Evolutionary conservation across 1,139 yeast species (phyloP), one percentile per base, ranked within the genome.

Genomic region (Diutina sp.): DNA sequence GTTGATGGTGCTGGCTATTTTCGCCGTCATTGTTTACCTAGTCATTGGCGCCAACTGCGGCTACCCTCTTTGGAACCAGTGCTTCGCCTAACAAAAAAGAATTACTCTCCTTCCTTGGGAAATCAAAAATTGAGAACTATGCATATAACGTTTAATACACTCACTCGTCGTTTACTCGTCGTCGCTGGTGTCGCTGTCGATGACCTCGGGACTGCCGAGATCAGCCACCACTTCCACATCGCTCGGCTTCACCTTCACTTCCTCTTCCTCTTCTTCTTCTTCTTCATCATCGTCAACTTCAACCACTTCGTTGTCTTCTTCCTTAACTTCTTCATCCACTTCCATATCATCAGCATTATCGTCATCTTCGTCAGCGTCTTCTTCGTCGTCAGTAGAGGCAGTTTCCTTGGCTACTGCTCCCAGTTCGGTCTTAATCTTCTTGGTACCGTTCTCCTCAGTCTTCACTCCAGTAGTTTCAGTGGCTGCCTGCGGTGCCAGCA

Each of bases 1-100:
- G 14, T 61, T 73, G 14, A 58, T 74, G 12, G 28, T 55, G 12
- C 59, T 56, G 1, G 58, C 67, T 0, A 71, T 67, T 5, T 62
- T 67, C 0, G 62, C 70, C 6, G 56, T 69, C 1, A 57, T 75
- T 16, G 21, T 58, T n/a, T 80, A 80, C 66, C 59, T 80, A 44
- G 56, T 78, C 29, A 60, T 78, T 18, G 84, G 82, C 1, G 66
- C 72, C 25, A 76, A 73, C 59, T 80, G 85, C 67, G 85, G 85
- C 7, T 74, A 73, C 57, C 84, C 84, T 1, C 67, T 70, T 14
- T 72, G 72, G 56, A 65, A 61, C 58, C 65, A 61, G 51, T 75
- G 79, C 61, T 47, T 47, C 8, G 46, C 18, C 12, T 44, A 44
- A 18, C 14, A 44, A 44, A 3, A 11, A 12, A 41, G 25, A 44